Conservation (phyloP, 108 stramenopile species). For the Aurantiochytrium sp. region DNA sequence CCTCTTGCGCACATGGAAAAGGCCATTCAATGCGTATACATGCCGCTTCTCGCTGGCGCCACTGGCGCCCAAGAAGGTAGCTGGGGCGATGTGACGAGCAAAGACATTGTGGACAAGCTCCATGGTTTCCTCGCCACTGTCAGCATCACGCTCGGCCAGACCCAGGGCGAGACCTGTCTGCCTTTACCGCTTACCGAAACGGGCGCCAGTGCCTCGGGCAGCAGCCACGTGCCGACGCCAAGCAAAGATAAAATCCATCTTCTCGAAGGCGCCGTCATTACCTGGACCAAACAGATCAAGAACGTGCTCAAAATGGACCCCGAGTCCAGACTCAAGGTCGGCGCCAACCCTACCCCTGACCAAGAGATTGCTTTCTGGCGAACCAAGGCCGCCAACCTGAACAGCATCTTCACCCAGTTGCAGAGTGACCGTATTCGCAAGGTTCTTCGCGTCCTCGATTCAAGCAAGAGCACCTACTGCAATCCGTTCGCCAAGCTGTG, state of each 20-base stretch:
- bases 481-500: constrained; percentile 70
- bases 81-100: constrained; percentile 75
- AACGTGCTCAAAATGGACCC: constrained; percentile 80
- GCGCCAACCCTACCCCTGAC: constrained; percentile 72
- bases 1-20: constrained; percentile 74
- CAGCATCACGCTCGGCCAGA: constrained; percentile 73
- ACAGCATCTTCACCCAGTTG: constrained; percentile 76
- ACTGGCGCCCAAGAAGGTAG: constrained; percentile 63
- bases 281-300: constrained; percentile 86
- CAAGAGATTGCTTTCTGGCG: constrained; percentile 78
- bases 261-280: constrained; percentile 76
- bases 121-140: constrained; percentile 67
- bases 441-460: constrained; percentile 66
- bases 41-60: constrained; percentile 55
- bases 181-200: constrained; percentile 68
- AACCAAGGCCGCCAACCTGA: constrained; percentile 71
- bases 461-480: constrained; percentile 74
- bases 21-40: constrained; percentile 61
- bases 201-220: neutral
- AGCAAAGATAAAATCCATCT: constrained; percentile 63
- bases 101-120: constrained; percentile 68
- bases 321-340: constrained; percentile 66
- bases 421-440: constrained; percentile 64
- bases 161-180: constrained; percentile 74
- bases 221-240: neutral